Conservation (phyloP, 164 flowering plant genomes). For the Nymphaea colorata region DNA sequence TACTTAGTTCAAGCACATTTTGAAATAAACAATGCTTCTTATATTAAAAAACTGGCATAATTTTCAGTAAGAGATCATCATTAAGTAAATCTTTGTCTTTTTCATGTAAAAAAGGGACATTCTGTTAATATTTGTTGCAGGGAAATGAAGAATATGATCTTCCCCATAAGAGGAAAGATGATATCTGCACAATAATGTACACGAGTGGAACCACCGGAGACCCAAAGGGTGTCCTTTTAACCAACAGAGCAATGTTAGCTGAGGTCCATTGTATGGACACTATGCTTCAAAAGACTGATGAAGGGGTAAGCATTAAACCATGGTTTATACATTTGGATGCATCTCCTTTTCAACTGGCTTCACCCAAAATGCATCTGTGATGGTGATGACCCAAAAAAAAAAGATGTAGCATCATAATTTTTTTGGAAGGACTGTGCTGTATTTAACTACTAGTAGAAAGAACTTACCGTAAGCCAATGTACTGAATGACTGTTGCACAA, state of each 20-base stretch:
- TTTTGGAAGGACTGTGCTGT: no score
- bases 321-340: background rate
- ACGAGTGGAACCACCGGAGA: constrained; percentile 99
- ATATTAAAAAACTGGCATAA: no score
- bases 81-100: background rate
- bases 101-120: background rate
- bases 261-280: constrained; percentile 56
- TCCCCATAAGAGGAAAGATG: constrained; percentile 51
- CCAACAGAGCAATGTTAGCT: constrained; percentile 43
- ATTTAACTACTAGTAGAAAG: no score
- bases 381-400: no score
- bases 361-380: no score
- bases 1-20: no score
- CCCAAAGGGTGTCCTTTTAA: constrained; percentile 87
- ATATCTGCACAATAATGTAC: constrained; percentile 84
- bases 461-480: no score
- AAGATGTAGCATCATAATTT: no score
- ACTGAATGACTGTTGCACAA: no score
- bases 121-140: constrained; percentile 18
- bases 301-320: constrained; percentile 35
- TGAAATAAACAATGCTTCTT: no score
- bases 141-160: constrained; percentile 44
- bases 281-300: constrained; percentile 50
- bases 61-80: no score
- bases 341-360: no score